Evolutionary conservation across 2,329 filamentous ascomycete genomes (phyloP), one percentile per base, ranked within the genome.

Genomic region (Metarhizium rileyi): DNA sequence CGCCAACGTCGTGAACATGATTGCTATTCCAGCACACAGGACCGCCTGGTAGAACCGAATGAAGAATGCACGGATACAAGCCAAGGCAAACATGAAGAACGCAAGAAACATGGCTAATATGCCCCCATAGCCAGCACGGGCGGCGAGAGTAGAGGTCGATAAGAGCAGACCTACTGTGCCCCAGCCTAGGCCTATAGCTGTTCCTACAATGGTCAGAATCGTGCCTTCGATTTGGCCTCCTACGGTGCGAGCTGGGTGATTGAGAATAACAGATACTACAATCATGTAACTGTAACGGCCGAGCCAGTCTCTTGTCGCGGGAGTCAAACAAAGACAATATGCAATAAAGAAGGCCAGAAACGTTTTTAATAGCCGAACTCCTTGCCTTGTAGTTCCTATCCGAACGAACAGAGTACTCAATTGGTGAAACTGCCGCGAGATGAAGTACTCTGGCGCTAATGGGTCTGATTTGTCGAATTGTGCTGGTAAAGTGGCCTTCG

Each of bases 181-280:
- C 73, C 77, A 80, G 12, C 70, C 77, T 7, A 81, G 60, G 1
- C 78, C 78, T 27, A 70, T 66, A 5, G 72, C 72, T 1, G 75
- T 74, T 3, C 78, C 78, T 5, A 76, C 27, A n/a, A 70, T 73
- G 5, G 77, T 80, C 20, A 77, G 61, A 40, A 78, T 49, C 4
- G 72, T 63, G 2, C 78, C 78, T 57, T 82, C 78, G 22, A 81
- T 60, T 55, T 82, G 78, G 12, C 76, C 72, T 5, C 78, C 78
- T 47, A 81, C 56, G 1, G 75, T 73, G 35, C 78, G 69, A 22
- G 74, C 76, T 3, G 78, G 70, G 55, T 82, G 78, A 51, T 81
- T 81, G 42, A 81, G 56, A 20, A 81, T 70, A n/a, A 74, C 66
- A 2, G 78, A 81, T 44, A 82, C 61, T 4, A 69, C 72, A 67